Percentiles rank a stretch among this genome's conserved stretches.
phyloP scores from a whole-genome alignment of 352 stramenopile genomes.

The Pythium guiyangense region DNA sequence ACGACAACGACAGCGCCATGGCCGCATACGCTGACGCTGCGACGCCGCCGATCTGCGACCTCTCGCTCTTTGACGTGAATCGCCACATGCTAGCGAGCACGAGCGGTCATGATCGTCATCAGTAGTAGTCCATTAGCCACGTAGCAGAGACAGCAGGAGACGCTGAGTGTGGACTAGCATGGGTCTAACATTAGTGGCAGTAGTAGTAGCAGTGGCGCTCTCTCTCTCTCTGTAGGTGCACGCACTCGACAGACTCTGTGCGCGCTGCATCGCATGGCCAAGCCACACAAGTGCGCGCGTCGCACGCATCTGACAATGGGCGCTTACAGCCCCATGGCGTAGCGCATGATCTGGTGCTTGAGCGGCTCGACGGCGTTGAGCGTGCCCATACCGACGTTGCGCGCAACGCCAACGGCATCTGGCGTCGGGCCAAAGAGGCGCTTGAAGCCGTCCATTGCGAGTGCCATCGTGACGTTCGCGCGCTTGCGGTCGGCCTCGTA shows the following conservation, averaged over 20 bases:
- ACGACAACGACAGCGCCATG: slow-evolving; percentile 7
- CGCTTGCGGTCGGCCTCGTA: slow-evolving; percentile 88
- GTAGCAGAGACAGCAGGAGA: too few relatives aligned
- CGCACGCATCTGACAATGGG: too few relatives aligned
- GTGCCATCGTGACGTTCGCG: slow-evolving; percentile 76
- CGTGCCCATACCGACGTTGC: slow-evolving; percentile 84
- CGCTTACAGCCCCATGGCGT: slow-evolving; percentile 81
- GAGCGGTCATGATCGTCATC: too few relatives aligned
- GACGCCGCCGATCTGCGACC: slow-evolving; percentile 73
- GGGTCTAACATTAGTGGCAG: slow-evolving; percentile 9
- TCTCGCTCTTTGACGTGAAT: slow-evolving; percentile 74
- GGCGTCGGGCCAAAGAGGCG: slow-evolving; percentile 75
- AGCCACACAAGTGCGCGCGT: too few relatives aligned
- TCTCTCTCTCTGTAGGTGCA: too few relatives aligned
- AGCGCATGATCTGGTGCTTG: slow-evolving; percentile 89
- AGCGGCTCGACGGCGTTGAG: slow-evolving; percentile 84
- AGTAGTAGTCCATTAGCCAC: too few relatives aligned
- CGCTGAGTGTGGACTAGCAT: neutral
- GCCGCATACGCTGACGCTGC: slow-evolving; percentile 39
- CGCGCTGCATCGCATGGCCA: too few relatives aligned
- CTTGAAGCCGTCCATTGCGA: slow-evolving; percentile 90
- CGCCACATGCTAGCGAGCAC: slow-evolving; percentile 25
- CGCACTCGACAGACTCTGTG: too few relatives aligned
- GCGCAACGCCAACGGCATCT: slow-evolving; percentile 62
- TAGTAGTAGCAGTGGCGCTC: too few relatives aligned